phyloP scores from a whole-genome alignment of 1,139 yeast genomes.

The Yarrowia galli region DNA sequence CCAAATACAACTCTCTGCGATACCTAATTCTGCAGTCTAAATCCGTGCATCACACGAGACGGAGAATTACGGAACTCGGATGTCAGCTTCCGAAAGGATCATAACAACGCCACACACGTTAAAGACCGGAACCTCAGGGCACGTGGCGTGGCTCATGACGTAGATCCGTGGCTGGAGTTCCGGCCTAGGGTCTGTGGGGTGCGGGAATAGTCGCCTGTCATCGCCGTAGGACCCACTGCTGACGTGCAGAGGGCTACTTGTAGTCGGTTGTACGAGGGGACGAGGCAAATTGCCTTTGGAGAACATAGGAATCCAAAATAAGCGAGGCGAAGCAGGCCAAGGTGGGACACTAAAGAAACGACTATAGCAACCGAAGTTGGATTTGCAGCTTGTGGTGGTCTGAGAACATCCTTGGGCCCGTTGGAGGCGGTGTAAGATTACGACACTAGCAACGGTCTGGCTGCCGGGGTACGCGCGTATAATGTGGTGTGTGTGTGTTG shows the following conservation, averaged over 20 bases:
- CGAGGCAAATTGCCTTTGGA: slow-evolving; percentile 25
- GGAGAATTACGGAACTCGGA: slow-evolving; percentile 32
- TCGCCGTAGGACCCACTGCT: slow-evolving; percentile 1
- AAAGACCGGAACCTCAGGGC: slow-evolving; percentile 4
- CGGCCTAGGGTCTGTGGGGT: neutral
- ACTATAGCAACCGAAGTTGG: neutral
- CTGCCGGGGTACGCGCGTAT: neutral
- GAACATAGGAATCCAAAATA: slow-evolving; percentile 22
- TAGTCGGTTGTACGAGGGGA: neutral
- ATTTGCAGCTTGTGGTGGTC: neutral
- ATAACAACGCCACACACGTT: slow-evolving; percentile 17
- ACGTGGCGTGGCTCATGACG: slow-evolving; percentile 7
- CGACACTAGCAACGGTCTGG: neutral
- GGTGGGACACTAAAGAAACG: neutral
- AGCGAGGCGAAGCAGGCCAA: slow-evolving; percentile 30
- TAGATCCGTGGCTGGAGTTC: neutral
- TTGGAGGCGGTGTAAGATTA: too few species aligned
- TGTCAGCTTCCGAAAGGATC: slow-evolving; percentile 4
- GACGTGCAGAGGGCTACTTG: neutral
- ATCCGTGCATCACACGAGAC: slow-evolving; percentile 32
- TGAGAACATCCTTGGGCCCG: neutral
- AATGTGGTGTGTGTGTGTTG: neutral
- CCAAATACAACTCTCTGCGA: slow-evolving; percentile 10
- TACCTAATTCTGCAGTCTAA: slow-evolving; percentile 33
- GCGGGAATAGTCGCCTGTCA: neutral